A percentile compares a stretch with the other conserved stretches of the same genome.
Evolutionary conservation across 441 rosid genomes (phyloP).

Genomic region (Brassica hybrid): DNA sequence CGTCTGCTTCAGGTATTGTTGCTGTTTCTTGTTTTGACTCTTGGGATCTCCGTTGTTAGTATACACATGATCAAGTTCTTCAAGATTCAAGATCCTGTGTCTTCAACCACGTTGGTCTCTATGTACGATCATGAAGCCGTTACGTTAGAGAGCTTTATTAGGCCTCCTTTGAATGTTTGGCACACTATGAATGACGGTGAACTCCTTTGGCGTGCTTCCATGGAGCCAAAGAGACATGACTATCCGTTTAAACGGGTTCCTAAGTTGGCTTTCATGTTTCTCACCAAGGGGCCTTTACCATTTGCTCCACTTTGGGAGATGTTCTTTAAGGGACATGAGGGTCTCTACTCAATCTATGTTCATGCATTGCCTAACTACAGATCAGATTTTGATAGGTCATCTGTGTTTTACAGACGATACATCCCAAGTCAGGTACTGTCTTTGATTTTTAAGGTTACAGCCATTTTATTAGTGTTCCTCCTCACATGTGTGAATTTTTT

Average conservation of each 20-base stretch:
- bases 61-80: slow-evolving; percentile 60
- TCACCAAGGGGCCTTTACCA: slow-evolving; percentile 79
- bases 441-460: neutral
- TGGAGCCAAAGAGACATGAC: slow-evolving; percentile 52
- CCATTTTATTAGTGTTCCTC: neutral
- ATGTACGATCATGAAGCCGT: slow-evolving; percentile 45
- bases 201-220: slow-evolving; percentile 76
- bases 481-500: too few relatives aligned
- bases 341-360: slow-evolving; percentile 62
- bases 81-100: slow-evolving; percentile 45
- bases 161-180: slow-evolving; percentile 59
- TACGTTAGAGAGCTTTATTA: slow-evolving; percentile 57
- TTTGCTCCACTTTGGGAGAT: slow-evolving; percentile 82
- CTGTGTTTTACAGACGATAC: slow-evolving; percentile 71
- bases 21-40: slow-evolving; percentile 58
- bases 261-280: slow-evolving; percentile 84
- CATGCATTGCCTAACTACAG: slow-evolving; percentile 66
- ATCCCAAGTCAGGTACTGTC: slow-evolving; percentile 88
- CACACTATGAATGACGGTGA: slow-evolving; percentile 72
- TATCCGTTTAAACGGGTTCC: slow-evolving; percentile 74
- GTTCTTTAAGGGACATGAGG: slow-evolving; percentile 66
- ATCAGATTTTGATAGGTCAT: slow-evolving; percentile 53
- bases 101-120: slow-evolving; percentile 50
- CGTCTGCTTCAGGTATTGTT: slow-evolving; percentile 58
- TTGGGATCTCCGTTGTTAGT: slow-evolving; percentile 65